Base-by-base conservation (phyloP, 345 rosid genomes). In the Combretum micranthum region DNA sequence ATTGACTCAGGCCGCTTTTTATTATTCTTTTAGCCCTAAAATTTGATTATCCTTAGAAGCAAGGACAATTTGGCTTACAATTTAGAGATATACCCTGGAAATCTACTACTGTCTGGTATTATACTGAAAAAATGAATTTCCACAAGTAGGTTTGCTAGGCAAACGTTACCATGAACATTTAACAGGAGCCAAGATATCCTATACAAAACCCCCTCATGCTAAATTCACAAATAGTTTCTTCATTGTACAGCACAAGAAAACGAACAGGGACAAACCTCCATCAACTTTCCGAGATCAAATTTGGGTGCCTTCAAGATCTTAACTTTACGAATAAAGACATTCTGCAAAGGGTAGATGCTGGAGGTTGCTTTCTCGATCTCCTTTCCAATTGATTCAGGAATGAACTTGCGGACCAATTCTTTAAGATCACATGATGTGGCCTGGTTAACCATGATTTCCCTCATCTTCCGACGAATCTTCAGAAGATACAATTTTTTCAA, bases 231-330 rank as follows among this genome's bases (percentile, higher is more conserved):
- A n/a, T 11, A 25, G 53, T n/a, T 22, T 20, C 15, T 22, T 51
- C 20, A 51, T 16, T 16, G 25, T 5, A 22, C 3, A 65, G 44
- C 18, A 52, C 2, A 26, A 11, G 13, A 0, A 4, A 52, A 13
- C 19, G 18, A 4, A 42, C 3, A 47, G 43, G 20, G 13, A 47
- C 48, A 56, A 64, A 69, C 98, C 76, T 92, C 98, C 98, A 92
- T 92, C 68, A 93, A 75, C 72, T 89, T 93, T 63, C 99, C 99
- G 2, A 93, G 91, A 68, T 93, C 99, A 47, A 93, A 93, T 68
- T 93, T 93, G 22, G 97, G 99, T 49, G 99, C 85, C 56, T 93
- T 93, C 58, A 93, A 77, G 65, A 93, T 89, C 75, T 93, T 93
- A 61, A 93, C 97, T 72, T 93, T 93, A 21, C 99, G 76, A 50